phyloP scores from a whole-genome alignment of 495 filamentous ascomycete genomes.

The Trichodelitschia bisporula region DNA sequence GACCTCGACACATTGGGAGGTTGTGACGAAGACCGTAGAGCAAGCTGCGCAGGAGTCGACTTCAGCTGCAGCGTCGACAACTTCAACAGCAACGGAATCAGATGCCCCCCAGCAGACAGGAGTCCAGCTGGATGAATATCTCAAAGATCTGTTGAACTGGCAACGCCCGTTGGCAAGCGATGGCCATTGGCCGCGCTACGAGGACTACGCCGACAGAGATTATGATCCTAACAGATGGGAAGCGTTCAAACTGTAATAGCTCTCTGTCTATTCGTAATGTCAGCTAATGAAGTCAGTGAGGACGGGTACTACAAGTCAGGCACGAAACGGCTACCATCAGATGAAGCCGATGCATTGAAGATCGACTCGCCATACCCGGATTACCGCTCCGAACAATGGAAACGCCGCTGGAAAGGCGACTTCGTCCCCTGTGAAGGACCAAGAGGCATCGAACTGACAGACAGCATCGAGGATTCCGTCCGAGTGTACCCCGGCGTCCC shows the following conservation, averaged over 20 bases:
- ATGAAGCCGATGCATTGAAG: conserved; percentile 1
- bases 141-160: background rate
- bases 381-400: conserved; percentile 24
- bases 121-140: background rate
- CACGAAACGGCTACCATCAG: conserved; percentile 5
- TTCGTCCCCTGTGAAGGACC: conserved; percentile 24
- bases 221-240: conserved; percentile 20
- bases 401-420: conserved; percentile 18
- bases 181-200: conserved; percentile 15
- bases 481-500: conserved; percentile 19
- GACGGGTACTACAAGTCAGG: conserved; percentile 6
- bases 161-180: background rate
- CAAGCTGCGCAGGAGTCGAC: background rate
- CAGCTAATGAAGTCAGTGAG: conserved; percentile 5
- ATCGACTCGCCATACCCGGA: conserved; percentile 25
- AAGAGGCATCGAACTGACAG: conserved; percentile 20
- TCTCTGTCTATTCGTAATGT: too few species aligned
- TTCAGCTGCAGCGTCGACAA: background rate
- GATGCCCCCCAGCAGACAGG: background rate
- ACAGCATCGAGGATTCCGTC: conserved; percentile 21
- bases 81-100: background rate
- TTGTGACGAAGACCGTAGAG: background rate
- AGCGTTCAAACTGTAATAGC: too few species aligned
- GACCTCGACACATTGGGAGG: background rate
- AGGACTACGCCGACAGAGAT: conserved; percentile 10